Conservation (phyloP, 2,329 filamentous ascomycete species). For the Cercospora sp. region DNA sequence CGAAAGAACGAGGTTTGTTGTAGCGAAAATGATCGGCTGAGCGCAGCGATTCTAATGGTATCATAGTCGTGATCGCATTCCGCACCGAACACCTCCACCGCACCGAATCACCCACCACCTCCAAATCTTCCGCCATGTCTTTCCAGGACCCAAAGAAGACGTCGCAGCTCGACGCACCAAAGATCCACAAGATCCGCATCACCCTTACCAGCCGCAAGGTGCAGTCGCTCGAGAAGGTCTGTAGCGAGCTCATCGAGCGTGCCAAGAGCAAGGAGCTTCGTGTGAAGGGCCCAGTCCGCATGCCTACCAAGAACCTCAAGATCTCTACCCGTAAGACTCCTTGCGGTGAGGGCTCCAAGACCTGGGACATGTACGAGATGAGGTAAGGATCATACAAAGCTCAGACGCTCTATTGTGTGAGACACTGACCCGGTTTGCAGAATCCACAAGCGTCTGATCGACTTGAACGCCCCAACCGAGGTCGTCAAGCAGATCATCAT, state of each 20-base stretch:
- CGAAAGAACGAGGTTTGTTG: conserved; percentile 37
- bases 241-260: conserved; percentile 96
- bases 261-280: conserved; percentile 97
- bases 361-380: conserved; percentile 99
- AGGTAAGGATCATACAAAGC: conserved; percentile 70
- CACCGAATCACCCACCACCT: conserved; percentile 27
- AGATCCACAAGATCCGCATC: conserved; percentile 98
- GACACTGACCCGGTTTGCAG: conserved; percentile 25
- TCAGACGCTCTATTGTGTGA: conserved; percentile 46
- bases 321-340: conserved; percentile 98
- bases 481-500: conserved; percentile 95
- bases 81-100: conserved; percentile 40
- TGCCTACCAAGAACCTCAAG: conserved; percentile 96
- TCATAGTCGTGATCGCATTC: conserved; percentile 52
- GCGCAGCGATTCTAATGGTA: conserved; percentile 25
- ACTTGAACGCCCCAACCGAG: conserved; percentile 93
- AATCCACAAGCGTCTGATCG: conserved; percentile 42
- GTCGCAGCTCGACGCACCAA: conserved; percentile 81
- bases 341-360: conserved; percentile 99
- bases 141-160: conserved; percentile 93
- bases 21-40: neutral
- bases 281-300: conserved; percentile 96
- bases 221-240: conserved; percentile 94
- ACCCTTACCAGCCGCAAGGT: conserved; percentile 96
- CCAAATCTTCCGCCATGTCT: conserved; percentile 64